Evolutionary conservation across 2,329 filamentous ascomycete species (phyloP), one percentile per base, ranked within the genome.

Genomic region (Seiridium cupressi): DNA sequence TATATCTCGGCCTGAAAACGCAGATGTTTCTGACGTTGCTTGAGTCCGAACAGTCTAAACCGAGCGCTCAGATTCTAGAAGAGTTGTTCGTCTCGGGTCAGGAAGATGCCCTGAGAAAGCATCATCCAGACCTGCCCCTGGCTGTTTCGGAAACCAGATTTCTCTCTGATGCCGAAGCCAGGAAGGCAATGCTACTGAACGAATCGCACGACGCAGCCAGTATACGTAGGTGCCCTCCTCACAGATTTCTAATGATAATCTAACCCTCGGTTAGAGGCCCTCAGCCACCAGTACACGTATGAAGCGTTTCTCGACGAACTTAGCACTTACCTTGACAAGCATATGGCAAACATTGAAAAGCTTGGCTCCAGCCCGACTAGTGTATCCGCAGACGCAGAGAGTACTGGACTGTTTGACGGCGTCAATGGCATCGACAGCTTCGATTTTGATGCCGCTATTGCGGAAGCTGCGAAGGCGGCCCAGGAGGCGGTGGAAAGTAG

Each of bases 291-390:
- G 61, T 73, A 72, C 60, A 71, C 69, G 4, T 73, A 72, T 38
- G 71, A 73, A 56, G 68, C 71, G 7, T 73, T 71, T 55, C 65
- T 73, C 5, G 70, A 73, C 42, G 67, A 55, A 38, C 61, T 73
- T 3, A 73, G 69, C 61, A 70, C 67, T 0, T 73, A 68, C 53
- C 64, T 73, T 46, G 71, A 72, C 55, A 70, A 72, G 9, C 68
- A 72, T 42, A 73, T 72, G 42, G 64, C 68, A 36, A 65, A 44
- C 7, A 73, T 73, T 55, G 69, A 69, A 44, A 63, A 61, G 26
- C 63, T 69, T 54, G 70, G 68, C 26, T 64, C 65, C 18, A 63
- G 63, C 31, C 65, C 62, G 51, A 61, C 67, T 5, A 69, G 72
- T 36, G 62, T 58, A 2, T 67, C 66, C 11, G 40, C 57, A 5